Evolutionary conservation across 1,284 basidiomycete species (phyloP).

Genomic region (Rhodotorula mucilaginosa): DNA sequence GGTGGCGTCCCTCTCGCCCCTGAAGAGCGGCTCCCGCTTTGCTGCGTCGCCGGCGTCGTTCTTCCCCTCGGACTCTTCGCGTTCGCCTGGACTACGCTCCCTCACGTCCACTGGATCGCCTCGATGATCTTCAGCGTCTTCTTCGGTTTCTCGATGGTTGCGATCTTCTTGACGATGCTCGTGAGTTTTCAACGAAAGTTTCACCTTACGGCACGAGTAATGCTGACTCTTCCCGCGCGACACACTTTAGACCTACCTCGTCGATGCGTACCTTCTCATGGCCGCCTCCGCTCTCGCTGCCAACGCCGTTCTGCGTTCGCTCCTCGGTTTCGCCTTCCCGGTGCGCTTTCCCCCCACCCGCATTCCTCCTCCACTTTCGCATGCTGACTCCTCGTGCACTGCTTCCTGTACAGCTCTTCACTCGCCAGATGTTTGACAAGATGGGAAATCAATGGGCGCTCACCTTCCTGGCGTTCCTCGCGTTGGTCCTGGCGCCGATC

Average conservation of each 20-base stretch:
- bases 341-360: neutral
- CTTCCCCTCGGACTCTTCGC: conserved; percentile 65
- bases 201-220: conserved; percentile 55
- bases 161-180: neutral
- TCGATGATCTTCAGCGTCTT: conserved; percentile 40
- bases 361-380: neutral
- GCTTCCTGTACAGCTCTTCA: conserved; percentile 40
- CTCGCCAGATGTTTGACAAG: conserved; percentile 56
- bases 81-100: conserved; percentile 43
- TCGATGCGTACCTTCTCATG: conserved; percentile 51
- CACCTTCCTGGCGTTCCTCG: conserved; percentile 62
- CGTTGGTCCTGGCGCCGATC: conserved; percentile 57
- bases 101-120: conserved; percentile 8
- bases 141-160: conserved; percentile 51
- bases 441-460: conserved; percentile 67
- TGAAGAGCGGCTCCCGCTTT: conserved; percentile 60
- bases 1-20: conserved; percentile 54
- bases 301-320: conserved; percentile 64
- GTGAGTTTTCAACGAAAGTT: conserved; percentile 40
- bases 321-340: conserved; percentile 49
- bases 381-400: neutral
- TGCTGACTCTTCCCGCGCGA: neutral
- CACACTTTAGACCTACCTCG: conserved; percentile 21
- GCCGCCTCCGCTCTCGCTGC: conserved; percentile 68
- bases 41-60: conserved; percentile 58